Evolutionary conservation across 208 protist species (phyloP), one percentile per base, ranked within the genome.

Genomic region (Chromosphaera perkinsii): DNA sequence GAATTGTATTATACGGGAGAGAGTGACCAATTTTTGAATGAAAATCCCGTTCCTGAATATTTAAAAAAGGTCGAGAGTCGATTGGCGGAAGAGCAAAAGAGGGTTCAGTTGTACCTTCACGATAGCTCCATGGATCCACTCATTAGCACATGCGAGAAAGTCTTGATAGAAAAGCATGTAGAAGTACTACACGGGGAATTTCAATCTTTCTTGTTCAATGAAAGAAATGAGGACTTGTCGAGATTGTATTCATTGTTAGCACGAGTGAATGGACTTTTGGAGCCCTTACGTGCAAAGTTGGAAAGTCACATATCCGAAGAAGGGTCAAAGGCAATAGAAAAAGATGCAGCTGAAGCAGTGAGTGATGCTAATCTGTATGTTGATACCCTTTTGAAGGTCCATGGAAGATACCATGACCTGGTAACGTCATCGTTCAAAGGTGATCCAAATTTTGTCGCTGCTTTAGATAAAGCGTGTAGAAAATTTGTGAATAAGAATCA

Each of bases 11-110:
- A 54, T 29, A 22, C 9, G n/a, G 49, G 12, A 26, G 49, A 54
- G n/a, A 7, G 49, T 7, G 49, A 54, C 49, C 9, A 29, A 7
- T 54, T 54, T 29, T 26, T 54, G 12, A 22, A 29, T n/a, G 22
- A 22, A 9, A 54, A 54, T 29, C 26, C 49, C 39, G 61, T 86
- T 12, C 47, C 81, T 17, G 79, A 87, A 27, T 87, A 87, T 58
- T 86, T 87, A 80, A 83, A 83, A 40, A 82, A 83, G 52, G 72
- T 85, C 22, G 82, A 87, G 69, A 64, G 22, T 27, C 51, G 82
- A 17, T 60, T 87, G 22, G 82, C 68, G 27, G 80, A 87, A 56
- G 82, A 87, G 51, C 51, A 71, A 17, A 64, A 69, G 26, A 24
- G 82, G 35, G 64, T 86, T 45, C 55, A 75, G 65, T 47, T 73